phyloP scores from a whole-genome alignment of 139 green algal species.

The Mesostigma viride region DNA sequence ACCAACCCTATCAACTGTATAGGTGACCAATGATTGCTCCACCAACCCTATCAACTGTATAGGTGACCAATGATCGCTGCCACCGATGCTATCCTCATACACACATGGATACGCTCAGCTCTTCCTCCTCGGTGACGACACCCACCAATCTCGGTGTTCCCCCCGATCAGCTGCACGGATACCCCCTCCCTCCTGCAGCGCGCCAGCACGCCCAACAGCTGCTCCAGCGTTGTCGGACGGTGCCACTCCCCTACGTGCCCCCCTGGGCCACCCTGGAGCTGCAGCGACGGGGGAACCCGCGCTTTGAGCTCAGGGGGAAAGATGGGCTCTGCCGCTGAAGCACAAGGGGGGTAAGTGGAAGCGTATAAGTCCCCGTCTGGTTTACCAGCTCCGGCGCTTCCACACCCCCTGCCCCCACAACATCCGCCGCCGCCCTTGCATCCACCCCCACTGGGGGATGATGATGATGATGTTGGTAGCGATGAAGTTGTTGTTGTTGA shows the following conservation, averaged over 20 bases:
- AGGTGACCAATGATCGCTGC: too few relatives aligned
- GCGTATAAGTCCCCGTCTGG: too few relatives aligned
- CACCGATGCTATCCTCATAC: too few relatives aligned
- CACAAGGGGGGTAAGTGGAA: too few relatives aligned
- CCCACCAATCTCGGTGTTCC: constrained; percentile 94
- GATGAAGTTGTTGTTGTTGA: too few relatives aligned
- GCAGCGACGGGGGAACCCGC: constrained; percentile 36
- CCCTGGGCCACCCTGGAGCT: constrained; percentile 30
- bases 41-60: too few relatives aligned
- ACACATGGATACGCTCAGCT: too few relatives aligned
- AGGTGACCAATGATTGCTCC: too few relatives aligned
- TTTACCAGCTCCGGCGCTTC: too few relatives aligned
- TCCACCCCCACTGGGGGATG: neutral
- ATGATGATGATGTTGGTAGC: too few relatives aligned
- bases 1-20: too few relatives aligned
- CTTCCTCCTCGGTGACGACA: too few relatives aligned
- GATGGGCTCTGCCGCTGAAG: constrained; percentile 79
- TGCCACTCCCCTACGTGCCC: constrained; percentile 18
- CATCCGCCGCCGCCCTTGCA: neutral
- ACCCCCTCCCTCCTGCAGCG: constrained; percentile 31
- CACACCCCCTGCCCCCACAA: neutral
- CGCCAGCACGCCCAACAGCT: constrained; percentile 55
- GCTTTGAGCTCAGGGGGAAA: constrained; percentile 76
- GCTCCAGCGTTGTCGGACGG: constrained; percentile 53
- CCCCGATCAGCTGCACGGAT: constrained; percentile 73